phyloP scores from a whole-genome alignment of 805 yeast genomes.

The Teunomyces kruisii region DNA sequence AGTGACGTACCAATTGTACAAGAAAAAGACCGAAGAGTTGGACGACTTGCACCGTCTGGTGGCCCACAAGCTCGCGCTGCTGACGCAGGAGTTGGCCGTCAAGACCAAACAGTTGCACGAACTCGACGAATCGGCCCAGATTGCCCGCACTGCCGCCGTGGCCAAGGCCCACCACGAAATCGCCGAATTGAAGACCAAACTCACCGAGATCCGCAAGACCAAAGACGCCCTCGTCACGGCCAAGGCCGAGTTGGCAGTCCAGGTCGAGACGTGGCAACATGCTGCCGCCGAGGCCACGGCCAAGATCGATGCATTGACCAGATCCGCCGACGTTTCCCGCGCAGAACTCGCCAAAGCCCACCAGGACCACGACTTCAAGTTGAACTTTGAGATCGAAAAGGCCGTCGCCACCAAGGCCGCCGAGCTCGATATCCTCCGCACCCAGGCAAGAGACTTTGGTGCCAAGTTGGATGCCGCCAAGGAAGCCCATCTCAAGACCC shows the following conservation, averaged over 20 bases:
- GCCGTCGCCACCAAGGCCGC: slow-evolving; percentile 22
- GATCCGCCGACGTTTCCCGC: background rate
- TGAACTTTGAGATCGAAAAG: slow-evolving; percentile 24
- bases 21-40: slow-evolving; percentile 16
- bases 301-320: slow-evolving; percentile 5
- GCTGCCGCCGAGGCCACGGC: background rate
- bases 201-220: slow-evolving; percentile 5
- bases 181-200: slow-evolving; percentile 3
- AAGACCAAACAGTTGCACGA: slow-evolving; percentile 9
- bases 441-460: background rate
- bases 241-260: slow-evolving; percentile 4
- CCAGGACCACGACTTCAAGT: slow-evolving; percentile 21
- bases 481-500: background rate
- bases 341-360: slow-evolving; percentile 9
- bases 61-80: slow-evolving; percentile 9
- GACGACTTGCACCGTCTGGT: slow-evolving; percentile 11
- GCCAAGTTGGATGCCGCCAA: background rate
- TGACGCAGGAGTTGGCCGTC: slow-evolving; percentile 8
- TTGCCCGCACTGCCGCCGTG: background rate
- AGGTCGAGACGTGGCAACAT: background rate
- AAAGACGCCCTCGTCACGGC: slow-evolving; percentile 4
- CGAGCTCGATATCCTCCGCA: slow-evolving; percentile 13
- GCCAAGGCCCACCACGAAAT: slow-evolving; percentile 10
- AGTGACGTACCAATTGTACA: slow-evolving; percentile 18
- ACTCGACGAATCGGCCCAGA: slow-evolving; percentile 1